These are phyloP conservation scores for Phlegmacium glaucopus DNA, from an alignment of 768 basidiomycete genomes.

Conservation along the genomic window DNA sequence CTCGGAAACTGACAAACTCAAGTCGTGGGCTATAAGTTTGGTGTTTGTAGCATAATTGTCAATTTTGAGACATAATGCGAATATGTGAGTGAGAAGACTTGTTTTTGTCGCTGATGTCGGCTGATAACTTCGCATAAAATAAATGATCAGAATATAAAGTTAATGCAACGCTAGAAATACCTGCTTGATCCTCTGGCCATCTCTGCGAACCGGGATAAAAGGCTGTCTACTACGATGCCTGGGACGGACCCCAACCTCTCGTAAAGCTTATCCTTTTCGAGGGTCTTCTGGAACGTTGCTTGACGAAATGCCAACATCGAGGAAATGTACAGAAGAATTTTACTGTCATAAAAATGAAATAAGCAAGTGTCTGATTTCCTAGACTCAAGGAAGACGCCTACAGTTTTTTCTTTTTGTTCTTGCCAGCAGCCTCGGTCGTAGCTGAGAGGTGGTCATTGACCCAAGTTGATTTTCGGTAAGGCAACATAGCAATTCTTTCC, in stretches of 20 bases:
- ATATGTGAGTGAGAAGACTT: constrained; percentile 71
- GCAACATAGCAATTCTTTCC: constrained; percentile 54
- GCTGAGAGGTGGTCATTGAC: constrained; percentile 59
- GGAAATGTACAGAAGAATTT: constrained; percentile 77
- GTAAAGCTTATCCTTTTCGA: constrained; percentile 49
- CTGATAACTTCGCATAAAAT: constrained; percentile 34
- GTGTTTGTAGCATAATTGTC: constrained; percentile 78
- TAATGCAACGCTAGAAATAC: constrained; percentile 35
- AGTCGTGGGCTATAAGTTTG: constrained; percentile 64
- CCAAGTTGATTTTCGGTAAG: constrained; percentile 66
- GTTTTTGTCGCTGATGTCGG: constrained; percentile 70
- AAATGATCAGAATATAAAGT: constrained; percentile 1
- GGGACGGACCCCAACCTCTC: constrained; percentile 61
- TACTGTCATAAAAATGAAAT: constrained; percentile 37
- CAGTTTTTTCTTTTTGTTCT: constrained; percentile 59
- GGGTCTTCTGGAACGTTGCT: constrained; percentile 30
- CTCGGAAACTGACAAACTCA: constrained; percentile 63
- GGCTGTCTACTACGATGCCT: constrained; percentile 62
- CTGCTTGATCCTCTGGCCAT: constrained; percentile 58
- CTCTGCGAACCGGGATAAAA: constrained; percentile 82
- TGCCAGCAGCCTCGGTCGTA: constrained; percentile 43
- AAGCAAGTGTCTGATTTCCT: not conserved
- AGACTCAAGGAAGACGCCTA: constrained; percentile 29
- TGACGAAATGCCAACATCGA: constrained; percentile 73
- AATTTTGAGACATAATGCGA: constrained; percentile 75